These are phyloP conservation scores for Nadsonia starkeyi-henricii DNA, from an alignment of 1,139 yeast species.

Conservation along the genomic window DNA sequence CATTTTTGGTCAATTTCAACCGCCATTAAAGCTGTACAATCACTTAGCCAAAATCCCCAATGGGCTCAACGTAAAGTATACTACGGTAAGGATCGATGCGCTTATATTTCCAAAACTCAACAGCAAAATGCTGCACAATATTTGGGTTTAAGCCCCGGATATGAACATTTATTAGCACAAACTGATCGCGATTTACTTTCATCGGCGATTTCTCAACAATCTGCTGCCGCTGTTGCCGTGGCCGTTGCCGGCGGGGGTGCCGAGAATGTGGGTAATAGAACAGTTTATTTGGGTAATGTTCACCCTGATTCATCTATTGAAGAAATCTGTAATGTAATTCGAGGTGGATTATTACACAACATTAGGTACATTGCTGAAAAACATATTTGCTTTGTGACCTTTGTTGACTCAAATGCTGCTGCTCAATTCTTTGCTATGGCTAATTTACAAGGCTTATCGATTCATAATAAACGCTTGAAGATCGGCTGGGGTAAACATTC, in stretches of 20 bases:
- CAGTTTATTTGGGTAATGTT: constrained; percentile 78
- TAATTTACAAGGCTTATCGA: constrained; percentile 64
- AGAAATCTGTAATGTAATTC: constrained; percentile 83
- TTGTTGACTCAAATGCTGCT: constrained; percentile 83
- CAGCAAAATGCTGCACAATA: constrained; percentile 96
- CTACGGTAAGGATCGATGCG: constrained; percentile 83
- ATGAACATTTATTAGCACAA: constrained; percentile 69
- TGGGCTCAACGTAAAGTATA: constrained; percentile 55
- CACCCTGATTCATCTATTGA: constrained; percentile 78
- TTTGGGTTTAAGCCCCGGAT: constrained; percentile 79
- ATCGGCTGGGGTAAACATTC: constrained; percentile 97
- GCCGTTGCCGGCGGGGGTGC: constrained; percentile 70
- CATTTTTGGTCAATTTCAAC: constrained; percentile 71
- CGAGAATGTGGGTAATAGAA: constrained; percentile 75
- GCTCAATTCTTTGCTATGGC: constrained; percentile 88
- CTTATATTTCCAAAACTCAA: constrained; percentile 77
- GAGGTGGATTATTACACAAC: constrained; percentile 77
- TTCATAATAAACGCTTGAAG: constrained; percentile 68
- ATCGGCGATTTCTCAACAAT: constrained; percentile 43
- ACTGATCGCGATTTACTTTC: constrained; percentile 52
- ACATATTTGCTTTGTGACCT: constrained; percentile 84
- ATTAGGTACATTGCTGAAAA: constrained; percentile 52
- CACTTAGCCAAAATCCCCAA: constrained; percentile 38
- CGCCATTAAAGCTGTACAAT: constrained; percentile 70
- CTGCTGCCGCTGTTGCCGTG: constrained; percentile 61